Evolutionary conservation across 2,329 filamentous ascomycete genomes (phyloP).

Genomic region (Catunica adiposa): DNA sequence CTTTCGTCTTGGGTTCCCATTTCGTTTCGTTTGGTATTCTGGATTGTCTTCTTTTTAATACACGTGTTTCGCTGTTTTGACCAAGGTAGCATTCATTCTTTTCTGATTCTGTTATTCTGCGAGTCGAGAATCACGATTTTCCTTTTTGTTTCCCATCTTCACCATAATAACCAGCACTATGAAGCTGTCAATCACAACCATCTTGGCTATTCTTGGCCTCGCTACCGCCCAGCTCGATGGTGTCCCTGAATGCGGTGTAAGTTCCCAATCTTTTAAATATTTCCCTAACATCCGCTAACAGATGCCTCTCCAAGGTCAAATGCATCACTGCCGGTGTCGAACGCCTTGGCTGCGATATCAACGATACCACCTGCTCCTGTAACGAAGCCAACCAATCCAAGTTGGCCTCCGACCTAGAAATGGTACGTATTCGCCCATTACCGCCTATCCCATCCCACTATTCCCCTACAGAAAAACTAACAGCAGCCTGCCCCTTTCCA

Average conservation of each 20-base stretch:
- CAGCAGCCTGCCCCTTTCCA: neutral
- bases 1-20: too few species aligned
- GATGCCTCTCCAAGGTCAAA: slow-evolving; percentile 15
- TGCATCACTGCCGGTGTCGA: slow-evolving; percentile 24
- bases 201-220: slow-evolving; percentile 17
- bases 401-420: slow-evolving; percentile 16
- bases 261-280: slow-evolving; percentile 15
- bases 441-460: neutral
- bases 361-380: slow-evolving; percentile 26
- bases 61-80: too few species aligned
- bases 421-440: slow-evolving; percentile 17
- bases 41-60: too few species aligned
- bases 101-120: too few species aligned
- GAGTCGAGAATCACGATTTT: too few species aligned
- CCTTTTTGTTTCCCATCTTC: too few species aligned
- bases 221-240: slow-evolving; percentile 25
- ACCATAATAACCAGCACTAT: slow-evolving; percentile 20
- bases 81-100: too few species aligned
- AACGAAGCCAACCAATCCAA: slow-evolving; percentile 20
- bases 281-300: neutral
- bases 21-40: too few species aligned
- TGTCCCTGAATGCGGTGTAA: slow-evolving; percentile 27
- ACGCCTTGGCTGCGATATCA: slow-evolving; percentile 23
- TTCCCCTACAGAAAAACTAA: neutral
- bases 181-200: slow-evolving; percentile 23